Conservation (phyloP, 352 stramenopile genomes). For the Phytophthora megakarya region DNA sequence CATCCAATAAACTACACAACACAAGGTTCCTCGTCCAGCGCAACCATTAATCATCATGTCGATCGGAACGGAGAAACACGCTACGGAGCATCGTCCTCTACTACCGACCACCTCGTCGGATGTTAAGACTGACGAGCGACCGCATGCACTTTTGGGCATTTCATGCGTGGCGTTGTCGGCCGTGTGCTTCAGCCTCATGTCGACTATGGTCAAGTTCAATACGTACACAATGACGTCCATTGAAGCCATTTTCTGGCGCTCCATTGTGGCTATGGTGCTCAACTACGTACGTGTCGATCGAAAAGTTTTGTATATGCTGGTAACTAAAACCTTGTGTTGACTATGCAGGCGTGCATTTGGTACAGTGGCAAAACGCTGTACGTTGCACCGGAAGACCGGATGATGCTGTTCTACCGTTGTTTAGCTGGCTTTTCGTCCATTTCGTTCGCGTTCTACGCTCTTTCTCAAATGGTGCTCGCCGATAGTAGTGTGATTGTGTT, state of each 20-base stretch:
- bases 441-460: constrained; percentile 73
- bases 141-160: constrained; percentile 65
- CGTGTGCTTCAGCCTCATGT: constrained; percentile 86
- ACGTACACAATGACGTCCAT: constrained; percentile 81
- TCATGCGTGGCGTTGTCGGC: constrained; percentile 70
- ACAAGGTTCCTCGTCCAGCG: constrained; percentile 2
- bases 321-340: constrained; percentile 5
- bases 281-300: constrained; percentile 57
- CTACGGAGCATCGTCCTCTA: constrained; percentile 31
- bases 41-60: constrained; percentile 26
- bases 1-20: too few relatives aligned
- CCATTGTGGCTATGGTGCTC: constrained; percentile 49
- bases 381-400: constrained; percentile 50
- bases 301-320: not conserved
- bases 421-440: constrained; percentile 75
- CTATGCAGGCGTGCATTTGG: constrained; percentile 33
- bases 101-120: constrained; percentile 33
- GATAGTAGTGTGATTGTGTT: constrained; percentile 80
- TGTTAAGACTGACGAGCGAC: constrained; percentile 32
- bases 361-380: constrained; percentile 59
- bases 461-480: constrained; percentile 82
- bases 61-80: constrained; percentile 27
- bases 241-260: constrained; percentile 83
- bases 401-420: constrained; percentile 70
- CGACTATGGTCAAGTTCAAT: constrained; percentile 78